Base-by-base conservation (phyloP, 2,329 filamentous ascomycete genomes). In the Colletotrichum sp. region DNA sequence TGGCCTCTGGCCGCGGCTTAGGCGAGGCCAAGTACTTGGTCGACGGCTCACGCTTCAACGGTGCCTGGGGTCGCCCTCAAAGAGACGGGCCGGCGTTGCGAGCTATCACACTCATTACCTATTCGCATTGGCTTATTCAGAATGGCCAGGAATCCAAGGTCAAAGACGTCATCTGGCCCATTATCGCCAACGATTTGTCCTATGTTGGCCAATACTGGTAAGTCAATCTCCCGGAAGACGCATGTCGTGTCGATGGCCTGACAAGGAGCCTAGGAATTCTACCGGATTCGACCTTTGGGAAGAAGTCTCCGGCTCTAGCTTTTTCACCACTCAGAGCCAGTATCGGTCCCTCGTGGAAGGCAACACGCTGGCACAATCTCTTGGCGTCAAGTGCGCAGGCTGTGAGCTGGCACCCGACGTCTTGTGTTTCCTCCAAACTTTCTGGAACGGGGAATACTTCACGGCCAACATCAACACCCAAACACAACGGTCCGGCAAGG, bases 231-330 rank as follows among this genome's bases (percentile, higher is more conserved):
- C 28, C 43, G 32, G 7, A 26, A 43, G 16, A 48, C n/a, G 43
- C 43, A 48, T n/a, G 43, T 48, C 43, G 15, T 48, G 43, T 48
- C 15, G 8, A 43, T 39, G 6, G 24, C 21, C 61, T 64, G 21
- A 64, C 21, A 26, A 26, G 9, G 9, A 36, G 24, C 34, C n/a
- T 21, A 82, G 81, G 81, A 91, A 90, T 76, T 84, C 88, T 69
- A 88, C 88, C 6, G 88, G 88, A 7, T 92, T 89, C 77, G 91
- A 93, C 78, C 84, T 92, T 4, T 92, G 91, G 91, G 91, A 93
- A 79, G 91, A 92, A 79, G 86, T 91, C 21, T 84, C 86, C 24
- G 89, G 90, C 30, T 88, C 87, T 1, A 91, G 89, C 5, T 92
- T 92, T 85, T 93, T 92, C 82, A 91, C 91, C 2, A 85, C 88